phyloP scores from a whole-genome alignment of 1,284 basidiomycete species.

The Boletus semigastroideus region DNA sequence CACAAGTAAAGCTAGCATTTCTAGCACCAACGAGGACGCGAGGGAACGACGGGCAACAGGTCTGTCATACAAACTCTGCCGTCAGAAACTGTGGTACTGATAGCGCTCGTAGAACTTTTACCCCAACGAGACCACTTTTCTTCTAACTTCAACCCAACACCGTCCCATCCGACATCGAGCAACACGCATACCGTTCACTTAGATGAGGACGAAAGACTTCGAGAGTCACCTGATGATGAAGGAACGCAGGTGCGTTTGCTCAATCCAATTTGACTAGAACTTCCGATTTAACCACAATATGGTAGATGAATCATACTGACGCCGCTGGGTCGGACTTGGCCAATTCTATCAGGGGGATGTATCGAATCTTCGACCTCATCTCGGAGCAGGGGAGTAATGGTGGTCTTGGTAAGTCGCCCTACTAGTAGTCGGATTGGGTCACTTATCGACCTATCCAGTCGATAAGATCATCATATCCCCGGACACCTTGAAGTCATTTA shows the following conservation, averaged over 20 bases:
- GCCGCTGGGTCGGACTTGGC: slow-evolving; percentile 23
- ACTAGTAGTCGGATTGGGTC: too few species aligned
- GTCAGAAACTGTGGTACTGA: too few species aligned
- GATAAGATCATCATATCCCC: slow-evolving; percentile 60
- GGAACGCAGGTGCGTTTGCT: slow-evolving; percentile 14
- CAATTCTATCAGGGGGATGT: slow-evolving; percentile 40
- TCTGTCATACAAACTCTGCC: too few species aligned
- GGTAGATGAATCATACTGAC: slow-evolving; percentile 19
- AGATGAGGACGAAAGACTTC: slow-evolving; percentile 16
- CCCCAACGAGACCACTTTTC: too few species aligned
- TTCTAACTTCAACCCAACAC: too few species aligned
- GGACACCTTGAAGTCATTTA: slow-evolving; percentile 41
- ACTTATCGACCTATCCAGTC: slow-evolving; percentile 33
- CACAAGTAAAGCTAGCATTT: too few species aligned
- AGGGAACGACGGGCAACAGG: too few species aligned
- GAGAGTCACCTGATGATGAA: slow-evolving; percentile 19
- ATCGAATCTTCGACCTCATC: slow-evolving; percentile 53
- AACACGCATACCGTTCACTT: too few species aligned
- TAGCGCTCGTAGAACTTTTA: too few species aligned
- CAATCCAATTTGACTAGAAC: not conserved
- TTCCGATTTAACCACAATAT: not conserved
- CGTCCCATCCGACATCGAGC: too few species aligned
- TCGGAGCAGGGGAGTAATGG: slow-evolving; percentile 46
- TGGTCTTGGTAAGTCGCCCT: slow-evolving; percentile 43
- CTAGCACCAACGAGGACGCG: too few species aligned